These are phyloP conservation scores for Suillus discolor DNA, from an alignment of 768 basidiomycete genomes.

Conservation along the genomic window DNA sequence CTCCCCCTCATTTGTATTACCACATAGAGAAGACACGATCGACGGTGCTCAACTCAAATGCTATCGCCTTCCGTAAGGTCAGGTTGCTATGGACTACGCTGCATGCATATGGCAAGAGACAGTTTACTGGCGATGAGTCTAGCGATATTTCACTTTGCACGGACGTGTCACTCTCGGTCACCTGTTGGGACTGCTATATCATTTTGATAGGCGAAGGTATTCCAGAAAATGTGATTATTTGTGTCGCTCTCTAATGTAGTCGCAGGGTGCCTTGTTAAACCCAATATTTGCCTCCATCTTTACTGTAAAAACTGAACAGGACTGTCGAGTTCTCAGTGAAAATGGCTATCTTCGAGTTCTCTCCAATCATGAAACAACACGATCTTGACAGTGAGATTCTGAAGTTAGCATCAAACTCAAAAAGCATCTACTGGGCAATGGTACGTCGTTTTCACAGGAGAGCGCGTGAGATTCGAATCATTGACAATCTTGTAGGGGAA, in stretches of 20 bases:
- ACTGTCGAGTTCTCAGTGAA: constrained; percentile 87
- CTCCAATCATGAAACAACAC: constrained; percentile 82
- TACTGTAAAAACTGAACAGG: constrained; percentile 94
- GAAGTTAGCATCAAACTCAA: constrained; percentile 83
- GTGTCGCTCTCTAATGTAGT: constrained; percentile 18
- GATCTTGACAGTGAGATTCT: constrained; percentile 83
- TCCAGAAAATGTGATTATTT: constrained; percentile 56
- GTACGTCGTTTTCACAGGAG: constrained; percentile 48
- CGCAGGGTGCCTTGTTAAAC: constrained; percentile 1
- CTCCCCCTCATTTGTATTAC: not conserved
- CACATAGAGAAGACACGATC: not conserved
- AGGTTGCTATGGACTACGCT: not conserved
- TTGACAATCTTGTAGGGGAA: constrained; percentile 65
- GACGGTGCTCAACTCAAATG: not conserved
- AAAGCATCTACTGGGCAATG: constrained; percentile 95
- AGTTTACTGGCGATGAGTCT: not conserved
- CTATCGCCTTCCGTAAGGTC: not conserved
- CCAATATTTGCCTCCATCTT: constrained; percentile 75
- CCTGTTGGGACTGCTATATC: constrained; percentile 75
- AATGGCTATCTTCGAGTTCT: constrained; percentile 93
- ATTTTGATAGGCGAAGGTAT: constrained; percentile 80
- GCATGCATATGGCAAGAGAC: not conserved
- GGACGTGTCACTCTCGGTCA: not conserved
- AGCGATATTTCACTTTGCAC: not conserved
- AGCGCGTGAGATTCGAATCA: not conserved